Evolutionary conservation across 345 rosid species (phyloP).

Genomic region (Crucihimalaya himalaica): DNA sequence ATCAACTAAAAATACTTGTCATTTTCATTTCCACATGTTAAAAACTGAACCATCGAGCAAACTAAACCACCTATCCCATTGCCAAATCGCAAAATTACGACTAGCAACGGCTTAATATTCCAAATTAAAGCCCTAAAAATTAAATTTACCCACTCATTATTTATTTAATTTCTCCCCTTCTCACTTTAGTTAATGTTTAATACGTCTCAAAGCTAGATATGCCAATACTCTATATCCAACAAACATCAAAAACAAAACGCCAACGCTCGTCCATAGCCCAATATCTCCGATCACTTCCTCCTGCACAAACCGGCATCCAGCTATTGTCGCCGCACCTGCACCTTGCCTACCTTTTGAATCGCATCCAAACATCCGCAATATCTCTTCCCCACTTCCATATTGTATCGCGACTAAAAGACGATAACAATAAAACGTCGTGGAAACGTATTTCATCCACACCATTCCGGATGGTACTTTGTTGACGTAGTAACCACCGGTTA

Average conservation of each 20-base stretch:
- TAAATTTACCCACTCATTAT: constrained; percentile 38
- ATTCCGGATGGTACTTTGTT: constrained; percentile 72
- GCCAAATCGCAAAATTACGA: constrained; percentile 27
- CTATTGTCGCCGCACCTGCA: background rate
- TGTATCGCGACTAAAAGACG: constrained; percentile 64
- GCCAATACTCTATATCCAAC: constrained; percentile 82
- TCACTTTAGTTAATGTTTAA: constrained; percentile 33
- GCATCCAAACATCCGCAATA: constrained; percentile 59
- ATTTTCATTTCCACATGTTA: constrained; percentile 29
- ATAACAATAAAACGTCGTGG: constrained; percentile 74
- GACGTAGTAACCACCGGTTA: constrained; percentile 86
- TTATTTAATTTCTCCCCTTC: constrained; percentile 8
- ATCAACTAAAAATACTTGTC: constrained; percentile 20
- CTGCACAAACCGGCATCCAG: constrained; percentile 59
- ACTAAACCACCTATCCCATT: constrained; percentile 14
- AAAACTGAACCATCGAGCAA: constrained; percentile 18
- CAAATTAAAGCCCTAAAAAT: constrained; percentile 18
- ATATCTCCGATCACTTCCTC: constrained; percentile 72
- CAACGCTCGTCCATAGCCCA: constrained; percentile 48
- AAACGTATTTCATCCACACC: constrained; percentile 79
- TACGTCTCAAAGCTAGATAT: constrained; percentile 73
- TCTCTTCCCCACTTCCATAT: constrained; percentile 56
- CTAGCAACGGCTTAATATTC: constrained; percentile 24
- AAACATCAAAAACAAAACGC: constrained; percentile 64
- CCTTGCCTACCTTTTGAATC: background rate